These are phyloP conservation scores for Fusarium nodosum DNA, from an alignment of 2,329 filamentous ascomycete species.

Conservation along the genomic window DNA sequence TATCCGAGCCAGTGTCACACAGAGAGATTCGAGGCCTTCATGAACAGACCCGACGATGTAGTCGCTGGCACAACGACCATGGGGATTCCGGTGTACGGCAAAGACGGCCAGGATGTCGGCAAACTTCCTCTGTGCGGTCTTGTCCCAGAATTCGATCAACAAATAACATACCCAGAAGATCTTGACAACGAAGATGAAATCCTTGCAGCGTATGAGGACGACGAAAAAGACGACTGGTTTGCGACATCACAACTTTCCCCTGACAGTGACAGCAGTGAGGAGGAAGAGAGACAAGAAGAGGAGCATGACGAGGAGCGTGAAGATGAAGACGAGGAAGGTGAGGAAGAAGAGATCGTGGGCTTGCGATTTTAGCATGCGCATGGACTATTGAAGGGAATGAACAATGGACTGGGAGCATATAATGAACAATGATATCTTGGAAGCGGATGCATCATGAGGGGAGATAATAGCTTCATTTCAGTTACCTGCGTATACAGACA, in stretches of 20 bases:
- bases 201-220: conserved; percentile 13
- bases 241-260: neutral
- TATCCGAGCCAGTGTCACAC: conserved; percentile 43
- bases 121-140: conserved; percentile 26
- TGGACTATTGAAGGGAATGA: neutral
- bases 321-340: neutral
- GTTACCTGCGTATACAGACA: conserved; percentile 20
- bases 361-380: neutral
- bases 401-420: neutral
- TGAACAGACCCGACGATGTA: neutral
- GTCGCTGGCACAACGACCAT: neutral
- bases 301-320: neutral
- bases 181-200: conserved; percentile 13
- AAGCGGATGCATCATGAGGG: conserved; percentile 6
- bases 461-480: conserved; percentile 22
- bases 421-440: neutral
- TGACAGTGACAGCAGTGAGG: conserved; percentile 1
- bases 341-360: neutral
- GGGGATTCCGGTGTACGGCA: neutral
- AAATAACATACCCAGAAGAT: conserved; percentile 5
- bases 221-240: conserved; percentile 21
- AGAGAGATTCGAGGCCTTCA: conserved; percentile 13
- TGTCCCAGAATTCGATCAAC: conserved; percentile 16
- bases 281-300: neutral
- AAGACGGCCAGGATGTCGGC: neutral